Evolutionary conservation across 1,284 basidiomycete species (phyloP).

Genomic region (Marasmius oreades): DNA sequence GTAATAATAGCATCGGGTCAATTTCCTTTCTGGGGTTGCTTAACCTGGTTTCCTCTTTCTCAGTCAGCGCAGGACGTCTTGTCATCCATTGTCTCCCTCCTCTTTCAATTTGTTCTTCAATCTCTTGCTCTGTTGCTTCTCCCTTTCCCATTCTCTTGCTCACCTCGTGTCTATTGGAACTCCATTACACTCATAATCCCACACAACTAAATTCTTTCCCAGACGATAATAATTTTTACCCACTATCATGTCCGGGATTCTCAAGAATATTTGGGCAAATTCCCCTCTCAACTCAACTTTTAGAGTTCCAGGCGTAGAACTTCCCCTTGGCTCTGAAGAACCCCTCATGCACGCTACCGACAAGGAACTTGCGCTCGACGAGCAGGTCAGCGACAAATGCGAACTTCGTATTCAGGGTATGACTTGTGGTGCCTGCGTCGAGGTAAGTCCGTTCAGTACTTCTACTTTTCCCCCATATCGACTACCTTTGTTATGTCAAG

Average conservation of each 20-base stretch:
- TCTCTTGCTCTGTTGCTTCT: too few relatives aligned
- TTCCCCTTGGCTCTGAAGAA: conserved; percentile 28
- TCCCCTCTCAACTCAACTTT: conserved; percentile 22
- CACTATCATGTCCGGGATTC: conserved; percentile 23
- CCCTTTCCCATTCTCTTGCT: background rate
- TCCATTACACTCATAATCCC: background rate
- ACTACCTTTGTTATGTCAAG: conserved; percentile 31
- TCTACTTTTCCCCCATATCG: background rate
- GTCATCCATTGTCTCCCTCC: background rate
- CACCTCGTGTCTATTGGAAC: background rate
- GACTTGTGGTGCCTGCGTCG: conserved; percentile 90
- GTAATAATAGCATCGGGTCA: background rate
- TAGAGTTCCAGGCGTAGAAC: conserved; percentile 21
- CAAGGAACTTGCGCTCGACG: conserved; percentile 17
- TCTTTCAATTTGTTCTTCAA: too few relatives aligned
- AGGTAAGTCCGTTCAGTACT: conserved; percentile 47
- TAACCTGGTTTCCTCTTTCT: background rate
- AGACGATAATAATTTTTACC: background rate
- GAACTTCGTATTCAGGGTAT: conserved; percentile 86
- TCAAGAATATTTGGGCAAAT: conserved; percentile 27
- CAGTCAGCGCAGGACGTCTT: conserved; percentile 1
- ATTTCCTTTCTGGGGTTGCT: background rate
- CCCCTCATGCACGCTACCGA: conserved; percentile 27
- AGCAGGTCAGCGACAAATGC: conserved; percentile 40
- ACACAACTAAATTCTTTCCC: background rate